These are phyloP conservation scores for Erodium moschatum DNA, from an alignment of 441 rosid species.

Conservation along the genomic window DNA sequence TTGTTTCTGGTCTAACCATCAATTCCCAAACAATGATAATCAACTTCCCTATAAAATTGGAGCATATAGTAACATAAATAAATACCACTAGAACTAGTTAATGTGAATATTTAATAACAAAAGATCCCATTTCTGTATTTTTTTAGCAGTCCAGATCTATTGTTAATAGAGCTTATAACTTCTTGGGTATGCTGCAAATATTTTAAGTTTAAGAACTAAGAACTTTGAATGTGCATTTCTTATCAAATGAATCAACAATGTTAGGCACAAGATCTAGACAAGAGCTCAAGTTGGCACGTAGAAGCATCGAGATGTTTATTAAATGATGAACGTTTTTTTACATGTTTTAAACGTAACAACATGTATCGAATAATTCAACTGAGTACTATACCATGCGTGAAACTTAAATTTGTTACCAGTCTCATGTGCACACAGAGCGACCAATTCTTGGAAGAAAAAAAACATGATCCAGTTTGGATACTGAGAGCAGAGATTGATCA, in stretches of 20 bases:
- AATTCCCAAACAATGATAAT: background rate
- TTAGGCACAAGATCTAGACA: no score
- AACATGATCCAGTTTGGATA: background rate
- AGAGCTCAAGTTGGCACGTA: no score
- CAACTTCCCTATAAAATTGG: slow-evolving; percentile 2
- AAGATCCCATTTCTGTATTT: background rate
- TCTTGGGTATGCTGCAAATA: background rate
- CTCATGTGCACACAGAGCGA: no score
- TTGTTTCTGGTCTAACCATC: background rate
- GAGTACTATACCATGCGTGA: no score
- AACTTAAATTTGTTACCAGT: no score
- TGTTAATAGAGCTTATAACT: background rate
- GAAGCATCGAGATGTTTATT: no score
- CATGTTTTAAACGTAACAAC: no score
- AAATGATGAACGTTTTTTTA: no score
- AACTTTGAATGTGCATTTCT: background rate
- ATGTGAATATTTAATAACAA: background rate
- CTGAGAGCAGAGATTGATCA: background rate
- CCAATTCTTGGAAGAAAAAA: background rate
- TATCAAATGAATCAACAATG: no score
- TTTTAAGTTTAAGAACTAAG: background rate
- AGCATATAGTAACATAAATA: background rate
- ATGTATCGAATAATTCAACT: no score
- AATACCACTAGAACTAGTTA: background rate
- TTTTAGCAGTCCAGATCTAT: no score